Conservation (phyloP, 2,329 filamentous ascomycete species). For the Cladorrhinum sp. region DNA sequence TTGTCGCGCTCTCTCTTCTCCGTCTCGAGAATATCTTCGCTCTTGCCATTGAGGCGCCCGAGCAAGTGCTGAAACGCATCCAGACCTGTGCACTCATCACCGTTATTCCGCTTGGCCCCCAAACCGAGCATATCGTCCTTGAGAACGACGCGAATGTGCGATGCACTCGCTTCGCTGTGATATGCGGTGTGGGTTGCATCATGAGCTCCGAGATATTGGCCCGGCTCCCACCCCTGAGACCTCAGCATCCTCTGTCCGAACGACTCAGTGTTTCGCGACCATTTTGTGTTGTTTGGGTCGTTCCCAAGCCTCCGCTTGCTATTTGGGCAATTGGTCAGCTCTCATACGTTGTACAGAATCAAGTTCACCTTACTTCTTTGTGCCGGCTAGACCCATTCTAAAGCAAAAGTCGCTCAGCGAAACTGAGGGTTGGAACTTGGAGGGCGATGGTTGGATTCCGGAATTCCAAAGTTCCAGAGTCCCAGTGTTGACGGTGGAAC, state of each 20-base stretch:
- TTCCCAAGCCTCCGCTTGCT: constrained; percentile 68
- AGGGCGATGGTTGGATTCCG: background rate
- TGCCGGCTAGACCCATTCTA: constrained; percentile 65
- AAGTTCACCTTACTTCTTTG: constrained; percentile 55
- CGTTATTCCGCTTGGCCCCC: constrained; percentile 73
- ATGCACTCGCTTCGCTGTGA: constrained; percentile 76
- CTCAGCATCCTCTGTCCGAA: constrained; percentile 90
- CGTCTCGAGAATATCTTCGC: constrained; percentile 66
- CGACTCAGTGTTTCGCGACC: constrained; percentile 75
- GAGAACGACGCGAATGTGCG: constrained; percentile 78
- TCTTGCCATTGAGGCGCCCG: constrained; percentile 85
- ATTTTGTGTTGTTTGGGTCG: constrained; percentile 95
- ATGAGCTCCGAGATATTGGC: constrained; percentile 74
- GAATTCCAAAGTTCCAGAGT: background rate
- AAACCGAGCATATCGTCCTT: constrained; percentile 92
- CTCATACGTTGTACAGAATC: background rate
- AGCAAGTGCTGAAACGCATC: constrained; percentile 83
- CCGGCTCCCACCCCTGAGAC: constrained; percentile 86
- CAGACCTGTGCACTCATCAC: constrained; percentile 78
- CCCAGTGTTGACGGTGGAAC: constrained; percentile 2
- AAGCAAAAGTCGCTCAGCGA: constrained; percentile 13
- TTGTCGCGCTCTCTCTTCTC: constrained; percentile 68
- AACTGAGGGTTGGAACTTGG: constrained; percentile 16
- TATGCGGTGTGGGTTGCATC: constrained; percentile 71
- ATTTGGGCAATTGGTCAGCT: constrained; percentile 15